Evolutionary conservation across 768 basidiomycete species (phyloP), one percentile per base, ranked within the genome.

Genomic region (Trametes sanguinea): DNA sequence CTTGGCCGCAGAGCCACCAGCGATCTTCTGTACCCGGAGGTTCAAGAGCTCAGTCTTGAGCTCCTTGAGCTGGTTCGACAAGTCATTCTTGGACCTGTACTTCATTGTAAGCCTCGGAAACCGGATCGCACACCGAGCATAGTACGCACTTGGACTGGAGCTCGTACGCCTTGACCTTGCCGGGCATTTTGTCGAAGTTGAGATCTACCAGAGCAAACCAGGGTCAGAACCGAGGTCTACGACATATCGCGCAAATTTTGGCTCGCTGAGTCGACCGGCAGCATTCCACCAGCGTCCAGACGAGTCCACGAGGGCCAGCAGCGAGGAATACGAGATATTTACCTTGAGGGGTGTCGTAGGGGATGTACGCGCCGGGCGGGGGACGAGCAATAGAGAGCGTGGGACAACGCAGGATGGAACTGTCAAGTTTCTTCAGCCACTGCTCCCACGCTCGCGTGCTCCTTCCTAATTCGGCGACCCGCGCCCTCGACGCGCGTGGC

Each of bases 1-100:
- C 81, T 98, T 98, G 60, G 93, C 88, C 61, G 95, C 89, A 69
- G 93, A 92, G 37, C 95, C 94, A 72, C 95, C 95, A 64, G 94
- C 92, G 73, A 96, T 93, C 86, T 98, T 98, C 85, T 97, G 94
- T 66, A 99, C 97, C 72, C 96, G 89, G 77, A 99, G 85, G 73
- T 83, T 82, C 66, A 93, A 83, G 71, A 98, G 91, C 86, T 99
- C 97, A 63, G 81, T 86, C 89, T 95, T 98, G 80, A 99, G 85
- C 78, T 98, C 97, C 54, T 77, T 76, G 64, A 98, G 86, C 78
- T 97, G 94, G 79, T 95, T 95, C 67, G 86, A 79, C 82, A 98
- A 88, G 85, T 98, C 96, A 81, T 88, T 92, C 83, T 97, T 98
- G 66, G 90, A 92, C 87, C 95, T 95, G 72, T 11, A 33, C 9